phyloP scores from a whole-genome alignment of 345 rosid genomes.

The Acer yangbiense region DNA sequence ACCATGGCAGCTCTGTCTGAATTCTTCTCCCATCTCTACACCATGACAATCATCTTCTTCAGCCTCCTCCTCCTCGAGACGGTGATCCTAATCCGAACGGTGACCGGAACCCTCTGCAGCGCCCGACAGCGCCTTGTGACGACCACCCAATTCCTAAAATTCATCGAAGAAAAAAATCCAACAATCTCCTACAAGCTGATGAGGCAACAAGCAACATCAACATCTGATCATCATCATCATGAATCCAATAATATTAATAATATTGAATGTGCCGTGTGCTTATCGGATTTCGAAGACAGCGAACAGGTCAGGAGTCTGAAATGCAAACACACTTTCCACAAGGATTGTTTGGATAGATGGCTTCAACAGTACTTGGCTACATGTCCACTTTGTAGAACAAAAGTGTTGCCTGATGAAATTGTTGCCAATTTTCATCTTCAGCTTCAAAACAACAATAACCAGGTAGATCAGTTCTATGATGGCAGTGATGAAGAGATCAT shows the following conservation, averaged over 20 bases:
- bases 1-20: constrained; percentile 40
- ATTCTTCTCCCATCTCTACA: constrained; percentile 28
- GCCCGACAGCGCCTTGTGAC: constrained; percentile 17
- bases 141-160: constrained; percentile 34
- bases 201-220: not conserved
- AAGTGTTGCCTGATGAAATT: constrained; percentile 48
- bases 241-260: not conserved
- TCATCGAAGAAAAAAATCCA: constrained; percentile 44
- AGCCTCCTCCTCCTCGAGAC: constrained; percentile 33
- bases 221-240: no score
- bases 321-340: constrained; percentile 54
- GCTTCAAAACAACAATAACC: constrained; percentile 12
- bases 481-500: constrained; percentile 49
- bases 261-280: constrained; percentile 43
- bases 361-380: constrained; percentile 40
- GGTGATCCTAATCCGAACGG: constrained; percentile 28
- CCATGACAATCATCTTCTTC: constrained; percentile 37
- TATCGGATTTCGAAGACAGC: constrained; percentile 44
- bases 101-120: constrained; percentile 13
- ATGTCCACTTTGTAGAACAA: constrained; percentile 56
- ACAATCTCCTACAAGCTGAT: constrained; percentile 22
- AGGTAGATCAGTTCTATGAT: constrained; percentile 20
- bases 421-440: constrained; percentile 31
- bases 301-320: constrained; percentile 40
- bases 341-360: constrained; percentile 56